Percentiles rank a stretch among this genome's conserved stretches.
phyloP scores from a whole-genome alignment of 2,329 filamentous ascomycete species.

The Xylariaceae sp. region DNA sequence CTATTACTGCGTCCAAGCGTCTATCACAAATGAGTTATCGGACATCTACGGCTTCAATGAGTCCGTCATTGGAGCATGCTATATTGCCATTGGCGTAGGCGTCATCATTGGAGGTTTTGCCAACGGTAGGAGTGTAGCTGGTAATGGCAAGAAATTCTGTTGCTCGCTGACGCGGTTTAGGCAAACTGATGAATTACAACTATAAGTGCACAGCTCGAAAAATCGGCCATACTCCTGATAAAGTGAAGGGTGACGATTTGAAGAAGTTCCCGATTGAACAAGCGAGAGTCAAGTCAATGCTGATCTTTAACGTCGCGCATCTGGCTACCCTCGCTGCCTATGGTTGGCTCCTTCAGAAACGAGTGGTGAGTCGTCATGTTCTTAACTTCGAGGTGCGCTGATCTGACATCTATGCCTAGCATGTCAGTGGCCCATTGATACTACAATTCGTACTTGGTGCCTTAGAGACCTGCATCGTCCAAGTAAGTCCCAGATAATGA shows the following conservation, averaged over 20 bases:
- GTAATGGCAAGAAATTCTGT: background rate
- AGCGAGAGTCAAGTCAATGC: conserved; percentile 3
- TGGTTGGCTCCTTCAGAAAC: conserved; percentile 7
- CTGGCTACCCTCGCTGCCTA: conserved; percentile 2
- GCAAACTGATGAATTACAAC: conserved; percentile 7
- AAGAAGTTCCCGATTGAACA: conserved; percentile 8
- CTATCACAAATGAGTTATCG: background rate
- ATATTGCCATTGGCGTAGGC: background rate
- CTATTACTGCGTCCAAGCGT: conserved; percentile 5
- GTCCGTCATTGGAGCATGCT: background rate
- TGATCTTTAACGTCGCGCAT: conserved; percentile 1
- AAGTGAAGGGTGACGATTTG: conserved; percentile 7
- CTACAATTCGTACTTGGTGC: conserved; percentile 5
- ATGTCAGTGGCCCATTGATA: conserved; percentile 5
- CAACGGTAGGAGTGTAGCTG: background rate
- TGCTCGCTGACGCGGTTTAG: background rate
- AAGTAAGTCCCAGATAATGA: too few relatives aligned
- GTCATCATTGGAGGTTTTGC: background rate
- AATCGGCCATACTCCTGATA: conserved; percentile 3
- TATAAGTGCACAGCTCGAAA: conserved; percentile 2
- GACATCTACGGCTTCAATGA: background rate
- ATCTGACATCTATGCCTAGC: conserved; percentile 3
- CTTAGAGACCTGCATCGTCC: conserved; percentile 7
- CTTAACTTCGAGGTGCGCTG: background rate
- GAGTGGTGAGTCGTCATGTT: conserved; percentile 1